phyloP scores from a whole-genome alignment of 805 yeast genomes.

The Saccharomycopsis capsularis region DNA sequence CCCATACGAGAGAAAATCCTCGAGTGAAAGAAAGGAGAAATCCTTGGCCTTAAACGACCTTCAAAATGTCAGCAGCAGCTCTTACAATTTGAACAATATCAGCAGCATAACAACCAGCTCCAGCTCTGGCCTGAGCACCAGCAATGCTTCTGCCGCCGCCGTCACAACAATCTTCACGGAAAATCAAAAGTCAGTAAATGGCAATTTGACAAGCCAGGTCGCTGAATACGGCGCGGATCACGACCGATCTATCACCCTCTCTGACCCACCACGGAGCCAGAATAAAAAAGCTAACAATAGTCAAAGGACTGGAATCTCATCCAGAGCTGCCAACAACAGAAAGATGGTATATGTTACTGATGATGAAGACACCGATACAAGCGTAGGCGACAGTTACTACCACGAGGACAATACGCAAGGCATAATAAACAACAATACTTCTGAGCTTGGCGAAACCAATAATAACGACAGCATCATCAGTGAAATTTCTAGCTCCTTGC shows the following conservation, averaged over 20 bases:
- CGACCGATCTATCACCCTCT: slow-evolving; percentile 1
- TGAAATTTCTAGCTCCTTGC: too few species aligned
- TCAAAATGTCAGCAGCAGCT: too few species aligned
- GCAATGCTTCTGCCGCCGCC: neutral
- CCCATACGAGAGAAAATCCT: neutral
- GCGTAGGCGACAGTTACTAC: neutral
- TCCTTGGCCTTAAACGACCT: neutral
- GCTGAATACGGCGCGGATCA: slow-evolving; percentile 1
- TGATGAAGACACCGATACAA: neutral
- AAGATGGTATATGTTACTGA: slow-evolving; percentile 18
- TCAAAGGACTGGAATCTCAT: neutral
- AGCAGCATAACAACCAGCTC: too few species aligned
- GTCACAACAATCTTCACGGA: too few species aligned
- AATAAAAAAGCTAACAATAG: neutral
- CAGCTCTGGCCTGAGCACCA: neutral
- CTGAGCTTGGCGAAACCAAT: too few species aligned
- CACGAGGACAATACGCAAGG: neutral
- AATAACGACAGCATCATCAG: neutral
- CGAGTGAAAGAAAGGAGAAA: neutral
- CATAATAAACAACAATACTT: too few species aligned
- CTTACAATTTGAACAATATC: too few species aligned
- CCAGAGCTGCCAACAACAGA: slow-evolving; percentile 9
- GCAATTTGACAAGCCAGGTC: slow-evolving; percentile 6
- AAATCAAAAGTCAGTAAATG: too few species aligned
- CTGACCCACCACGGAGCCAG: slow-evolving; percentile 13